These are phyloP conservation scores for Gigaspora rosea DNA, from an alignment of 192 early-diverging fungal species.

Conservation along the genomic window DNA sequence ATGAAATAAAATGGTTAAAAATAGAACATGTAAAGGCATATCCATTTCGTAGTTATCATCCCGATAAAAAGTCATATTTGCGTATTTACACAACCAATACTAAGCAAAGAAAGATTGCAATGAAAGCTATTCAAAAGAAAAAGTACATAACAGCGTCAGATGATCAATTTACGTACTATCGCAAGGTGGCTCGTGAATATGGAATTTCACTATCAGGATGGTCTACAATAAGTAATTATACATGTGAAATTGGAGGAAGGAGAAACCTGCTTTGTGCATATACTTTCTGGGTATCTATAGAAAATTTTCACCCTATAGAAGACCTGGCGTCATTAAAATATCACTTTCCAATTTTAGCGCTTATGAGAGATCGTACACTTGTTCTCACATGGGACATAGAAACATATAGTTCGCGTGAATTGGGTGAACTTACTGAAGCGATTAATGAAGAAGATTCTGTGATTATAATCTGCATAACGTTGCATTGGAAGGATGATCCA, in stretches of 20 bases:
- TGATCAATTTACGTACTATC: background rate
- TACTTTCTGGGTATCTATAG: slow-evolving; percentile 7
- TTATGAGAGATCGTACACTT: background rate
- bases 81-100: too few relatives aligned
- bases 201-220: slow-evolving; percentile 2
- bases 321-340: background rate
- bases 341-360: background rate
- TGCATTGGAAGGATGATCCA: slow-evolving; percentile 16
- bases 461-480: background rate
- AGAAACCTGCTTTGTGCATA: background rate
- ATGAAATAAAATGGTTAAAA: too few relatives aligned
- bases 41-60: too few relatives aligned
- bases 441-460: background rate
- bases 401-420: background rate
- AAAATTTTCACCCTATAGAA: background rate
- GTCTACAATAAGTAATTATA: slow-evolving; percentile 2
- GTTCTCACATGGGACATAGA: slow-evolving; percentile 8
- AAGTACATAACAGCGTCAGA: background rate
- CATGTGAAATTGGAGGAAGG: background rate
- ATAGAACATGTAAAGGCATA: too few relatives aligned
- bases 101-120: too few relatives aligned
- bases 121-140: too few relatives aligned
- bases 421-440: background rate
- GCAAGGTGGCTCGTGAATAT: slow-evolving; percentile 1
- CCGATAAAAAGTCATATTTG: too few relatives aligned